Evolutionary conservation across 2,329 filamentous ascomycete genomes (phyloP), one percentile per base, ranked within the genome.

Genomic region (Botrytis sinoallii): DNA sequence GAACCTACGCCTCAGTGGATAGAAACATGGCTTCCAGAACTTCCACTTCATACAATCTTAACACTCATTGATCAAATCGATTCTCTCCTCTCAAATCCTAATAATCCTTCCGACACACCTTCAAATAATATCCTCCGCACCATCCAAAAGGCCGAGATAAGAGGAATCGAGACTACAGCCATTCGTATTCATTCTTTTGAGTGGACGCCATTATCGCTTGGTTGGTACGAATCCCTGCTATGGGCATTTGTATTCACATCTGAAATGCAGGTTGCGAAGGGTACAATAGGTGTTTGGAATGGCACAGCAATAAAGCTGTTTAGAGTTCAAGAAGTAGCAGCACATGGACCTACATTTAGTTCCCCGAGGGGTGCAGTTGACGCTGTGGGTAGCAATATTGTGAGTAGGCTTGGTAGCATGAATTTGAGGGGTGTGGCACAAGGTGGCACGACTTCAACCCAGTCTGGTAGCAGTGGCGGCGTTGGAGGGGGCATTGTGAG

Each of bases 201-300:
- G 83, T 98, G 95, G 95, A 95, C 94, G 4, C 91, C 93, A 0
- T 85, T 97, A 48, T 92, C 93, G 0, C 86, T 98, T 69, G 95
- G 95, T 67, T 98, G 96, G 96, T 98, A 98, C 82, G 94, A 98
- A 82, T 95, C 93, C 8, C 86, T 98, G 20, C 86, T 99, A 16
- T 99, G 96, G 96, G 91, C 94, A 25, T 93, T 98, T 78, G 90
- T 98, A 71, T 98, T 98, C 81, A 91, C 92, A 42, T 91, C 91
- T 79, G 96, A 99, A 84, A 93, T 97, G 90, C 90, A 94, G 74
- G 89, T 95, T 42, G 89, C 92, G 0, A 95, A 92, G 80, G 95
- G 95, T 44, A 95, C 93, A 3, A 93, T 95, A 46, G 95, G 96
- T 12, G 91, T 98, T 2, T 99, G 96, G 95, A 98, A 95, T 80